Percentiles rank a stretch among this genome's conserved stretches.
Evolutionary conservation across 176 grass and related monocot genomes (phyloP).

Genomic region (Aechmea fasciata): DNA sequence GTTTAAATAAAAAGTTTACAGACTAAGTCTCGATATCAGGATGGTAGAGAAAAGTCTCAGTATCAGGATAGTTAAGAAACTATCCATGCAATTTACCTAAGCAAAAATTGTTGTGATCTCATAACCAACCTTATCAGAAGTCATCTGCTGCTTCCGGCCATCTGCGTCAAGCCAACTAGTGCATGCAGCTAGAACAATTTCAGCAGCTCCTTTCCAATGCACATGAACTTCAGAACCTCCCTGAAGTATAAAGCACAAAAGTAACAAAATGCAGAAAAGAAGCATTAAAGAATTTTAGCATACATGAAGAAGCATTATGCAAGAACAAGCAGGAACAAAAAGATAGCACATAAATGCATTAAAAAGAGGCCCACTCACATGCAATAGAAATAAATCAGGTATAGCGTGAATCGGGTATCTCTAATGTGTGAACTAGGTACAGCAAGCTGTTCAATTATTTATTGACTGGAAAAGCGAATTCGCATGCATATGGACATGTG

Average conservation of each 20-base stretch:
- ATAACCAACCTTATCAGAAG: constrained; percentile 45
- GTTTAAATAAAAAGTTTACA: too few relatives aligned
- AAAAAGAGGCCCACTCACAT: not conserved
- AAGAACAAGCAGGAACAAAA: not conserved
- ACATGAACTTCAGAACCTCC: constrained; percentile 62
- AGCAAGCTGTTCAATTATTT: not conserved
- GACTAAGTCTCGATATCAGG: too few relatives aligned
- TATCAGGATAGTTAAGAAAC: too few relatives aligned
- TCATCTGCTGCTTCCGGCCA: constrained; percentile 54
- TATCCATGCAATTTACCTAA: not conserved
- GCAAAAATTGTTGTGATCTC: constrained; percentile 8
- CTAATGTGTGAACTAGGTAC: not conserved
- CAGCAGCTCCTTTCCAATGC: constrained; percentile 97
- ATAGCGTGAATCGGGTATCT: not conserved
- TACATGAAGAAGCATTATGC: not conserved
- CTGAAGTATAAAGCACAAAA: constrained; percentile 30
- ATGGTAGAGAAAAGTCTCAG: not conserved
- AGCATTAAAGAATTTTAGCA: not conserved
- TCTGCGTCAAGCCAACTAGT: constrained; percentile 55
- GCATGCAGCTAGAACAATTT: constrained; percentile 82
- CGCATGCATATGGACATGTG: too few relatives aligned
- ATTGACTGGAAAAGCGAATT: too few relatives aligned
- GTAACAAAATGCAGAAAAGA: constrained; percentile 6
- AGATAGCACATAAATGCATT: not conserved
- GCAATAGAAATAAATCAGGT: not conserved